Conservation (phyloP, 495 filamentous ascomycete genomes). For the Evansstolkia leycettana region DNA sequence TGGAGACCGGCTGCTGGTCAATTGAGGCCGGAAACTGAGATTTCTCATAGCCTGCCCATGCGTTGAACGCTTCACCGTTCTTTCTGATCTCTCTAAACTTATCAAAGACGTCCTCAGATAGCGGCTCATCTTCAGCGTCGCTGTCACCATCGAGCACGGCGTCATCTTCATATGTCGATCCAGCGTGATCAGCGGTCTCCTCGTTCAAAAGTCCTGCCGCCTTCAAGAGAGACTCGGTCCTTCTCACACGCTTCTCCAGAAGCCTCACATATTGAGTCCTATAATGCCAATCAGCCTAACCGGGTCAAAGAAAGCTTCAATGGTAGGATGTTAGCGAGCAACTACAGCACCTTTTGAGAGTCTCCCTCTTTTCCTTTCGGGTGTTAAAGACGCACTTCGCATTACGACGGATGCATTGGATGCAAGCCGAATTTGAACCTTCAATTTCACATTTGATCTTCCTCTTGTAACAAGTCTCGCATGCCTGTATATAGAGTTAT, state of each 20-base stretch:
- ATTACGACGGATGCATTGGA: slow-evolving; percentile 89
- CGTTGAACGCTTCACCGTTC: no score
- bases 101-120: background rate
- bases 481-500: slow-evolving; percentile 45
- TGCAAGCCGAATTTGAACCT: slow-evolving; percentile 53
- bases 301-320: no score
- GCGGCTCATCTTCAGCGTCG: slow-evolving; percentile 39
- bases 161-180: slow-evolving; percentile 33
- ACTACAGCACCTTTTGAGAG: slow-evolving; percentile 70
- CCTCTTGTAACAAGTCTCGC: slow-evolving; percentile 93
- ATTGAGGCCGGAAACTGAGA: background rate
- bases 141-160: slow-evolving; percentile 53
- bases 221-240: slow-evolving; percentile 76
- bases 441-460: slow-evolving; percentile 97
- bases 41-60: slow-evolving; percentile 1
- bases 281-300: slow-evolving; percentile 9
- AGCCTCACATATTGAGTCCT: slow-evolving; percentile 89
- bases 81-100: no score
- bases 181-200: slow-evolving; percentile 58
- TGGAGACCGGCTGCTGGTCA: background rate
- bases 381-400: slow-evolving; percentile 83
- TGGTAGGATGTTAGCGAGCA: no score
- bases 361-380: slow-evolving; percentile 80
- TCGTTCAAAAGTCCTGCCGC: slow-evolving; percentile 73
- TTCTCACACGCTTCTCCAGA: slow-evolving; percentile 75